A percentile compares a stretch with the other conserved stretches of the same genome.
Conservation (phyloP, 2,329 filamentous ascomycete genomes). For the Gaeumannomyces sp. region DNA sequence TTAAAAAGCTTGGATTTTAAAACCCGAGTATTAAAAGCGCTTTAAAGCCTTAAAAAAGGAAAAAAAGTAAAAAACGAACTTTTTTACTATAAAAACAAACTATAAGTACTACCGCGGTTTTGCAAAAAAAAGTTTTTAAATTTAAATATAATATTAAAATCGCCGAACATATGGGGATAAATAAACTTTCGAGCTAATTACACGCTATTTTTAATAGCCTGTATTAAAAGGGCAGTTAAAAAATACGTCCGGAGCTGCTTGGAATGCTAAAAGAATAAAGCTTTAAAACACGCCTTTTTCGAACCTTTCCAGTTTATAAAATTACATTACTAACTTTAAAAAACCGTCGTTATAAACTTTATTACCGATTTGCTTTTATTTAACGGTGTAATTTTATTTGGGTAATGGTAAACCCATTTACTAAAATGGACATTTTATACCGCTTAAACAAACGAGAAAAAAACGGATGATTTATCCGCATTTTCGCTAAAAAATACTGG, state of each 20-base stretch:
- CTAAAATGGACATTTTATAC: too few relatives aligned
- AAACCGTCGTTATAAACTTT: too few relatives aligned
- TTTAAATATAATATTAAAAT: too few relatives aligned
- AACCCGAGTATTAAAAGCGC: not conserved
- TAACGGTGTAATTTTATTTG: too few relatives aligned
- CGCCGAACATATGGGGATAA: not conserved
- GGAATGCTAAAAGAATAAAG: not conserved
- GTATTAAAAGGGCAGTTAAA: not conserved
- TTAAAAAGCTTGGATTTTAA: not conserved
- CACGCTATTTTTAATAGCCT: not conserved
- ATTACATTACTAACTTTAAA: too few relatives aligned
- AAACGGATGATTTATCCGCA: too few relatives aligned
- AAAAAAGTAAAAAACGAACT: not conserved
- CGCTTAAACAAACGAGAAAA: too few relatives aligned
- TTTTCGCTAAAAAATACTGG: not conserved
- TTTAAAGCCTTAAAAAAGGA: not conserved
- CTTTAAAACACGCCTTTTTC: too few relatives aligned
- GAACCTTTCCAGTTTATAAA: too few relatives aligned
- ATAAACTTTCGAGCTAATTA: not conserved
- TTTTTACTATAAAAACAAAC: not conserved
- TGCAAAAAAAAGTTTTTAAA: too few relatives aligned
- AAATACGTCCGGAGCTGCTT: not conserved
- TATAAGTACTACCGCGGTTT: too few relatives aligned
- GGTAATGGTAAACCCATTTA: not conserved
- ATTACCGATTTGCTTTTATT: too few relatives aligned